Percentiles rank a stretch among this genome's conserved stretches.
phyloP scores from a whole-genome alignment of 2,329 filamentous ascomycete genomes.

The Diaporthe capsici region DNA sequence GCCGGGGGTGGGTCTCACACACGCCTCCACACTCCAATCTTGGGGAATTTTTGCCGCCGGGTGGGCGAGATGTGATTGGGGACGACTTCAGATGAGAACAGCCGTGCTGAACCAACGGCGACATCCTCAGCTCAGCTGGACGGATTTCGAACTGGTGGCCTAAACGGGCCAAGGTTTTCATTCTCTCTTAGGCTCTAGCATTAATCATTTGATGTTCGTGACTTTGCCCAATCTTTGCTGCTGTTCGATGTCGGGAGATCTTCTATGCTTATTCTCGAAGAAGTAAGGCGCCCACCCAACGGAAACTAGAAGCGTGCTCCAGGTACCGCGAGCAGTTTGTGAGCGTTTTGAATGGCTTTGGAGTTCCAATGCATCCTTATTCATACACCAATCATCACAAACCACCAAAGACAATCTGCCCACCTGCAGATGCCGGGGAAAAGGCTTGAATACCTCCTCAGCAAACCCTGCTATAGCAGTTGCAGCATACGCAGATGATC shows the following conservation, averaged over 20 bases:
- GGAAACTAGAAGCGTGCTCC: background rate
- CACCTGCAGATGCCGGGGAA: background rate
- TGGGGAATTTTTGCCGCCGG: background rate
- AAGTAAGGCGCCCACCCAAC: background rate
- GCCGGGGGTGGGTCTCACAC: constrained; percentile 19
- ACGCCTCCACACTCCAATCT: background rate
- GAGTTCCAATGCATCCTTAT: background rate
- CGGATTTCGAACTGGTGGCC: constrained; percentile 22
- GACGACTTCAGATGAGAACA: constrained; percentile 24
- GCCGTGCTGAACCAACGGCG: constrained; percentile 19
- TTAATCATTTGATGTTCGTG: constrained; percentile 26
- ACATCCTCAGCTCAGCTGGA: constrained; percentile 2
- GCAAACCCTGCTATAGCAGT: background rate
- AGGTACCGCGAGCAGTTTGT: background rate
- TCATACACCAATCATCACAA: background rate
- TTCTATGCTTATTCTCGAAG: constrained; percentile 28
- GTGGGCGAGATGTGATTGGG: background rate
- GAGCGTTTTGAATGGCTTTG: background rate
- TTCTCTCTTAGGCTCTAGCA: background rate
- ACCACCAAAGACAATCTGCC: background rate
- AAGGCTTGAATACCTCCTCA: background rate
- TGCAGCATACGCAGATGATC: background rate
- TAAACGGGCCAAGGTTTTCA: constrained; percentile 5
- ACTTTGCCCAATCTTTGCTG: constrained; percentile 16
- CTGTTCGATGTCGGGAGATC: constrained; percentile 17